A percentile compares a stretch with the other conserved stretches of the same genome.
Conservation (phyloP, 305 asterid genomes). For the Fraxinus angustifolia region DNA sequence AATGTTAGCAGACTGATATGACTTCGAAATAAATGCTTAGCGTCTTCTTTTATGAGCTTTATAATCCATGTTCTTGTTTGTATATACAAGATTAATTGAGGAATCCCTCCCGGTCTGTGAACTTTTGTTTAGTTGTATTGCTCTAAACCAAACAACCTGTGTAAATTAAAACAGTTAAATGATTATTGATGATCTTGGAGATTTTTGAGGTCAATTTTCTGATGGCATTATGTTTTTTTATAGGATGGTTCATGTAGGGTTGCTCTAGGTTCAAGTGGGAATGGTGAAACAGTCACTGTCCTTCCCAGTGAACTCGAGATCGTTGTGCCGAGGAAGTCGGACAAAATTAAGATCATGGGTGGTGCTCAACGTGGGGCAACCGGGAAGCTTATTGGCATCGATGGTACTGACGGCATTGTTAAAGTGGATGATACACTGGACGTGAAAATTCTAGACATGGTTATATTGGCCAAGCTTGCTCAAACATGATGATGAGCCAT, state of each 20-base stretch:
- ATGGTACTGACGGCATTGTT: slow-evolving; percentile 89
- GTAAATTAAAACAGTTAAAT: neutral
- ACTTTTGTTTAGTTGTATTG: neutral
- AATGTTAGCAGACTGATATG: neutral
- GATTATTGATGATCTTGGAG: neutral
- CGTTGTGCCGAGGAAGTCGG: slow-evolving; percentile 71
- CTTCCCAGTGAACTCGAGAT: slow-evolving; percentile 66
- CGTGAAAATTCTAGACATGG: slow-evolving; percentile 79
- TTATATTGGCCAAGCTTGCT: slow-evolving; percentile 63
- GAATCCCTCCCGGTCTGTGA: neutral
- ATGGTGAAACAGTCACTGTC: slow-evolving; percentile 59
- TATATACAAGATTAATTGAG: neutral
- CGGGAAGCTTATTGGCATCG: slow-evolving; percentile 88
- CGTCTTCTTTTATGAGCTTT: neutral
- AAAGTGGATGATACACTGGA: slow-evolving; percentile 79
- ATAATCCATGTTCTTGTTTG: neutral
- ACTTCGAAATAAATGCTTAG: neutral
- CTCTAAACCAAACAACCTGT: neutral
- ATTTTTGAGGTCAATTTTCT: neutral
- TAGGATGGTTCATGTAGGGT: slow-evolving; percentile 89
- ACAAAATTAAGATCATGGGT: slow-evolving; percentile 82
- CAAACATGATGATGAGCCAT: slow-evolving; percentile 27
- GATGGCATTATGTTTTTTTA: slow-evolving; percentile 15
- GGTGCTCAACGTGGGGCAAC: slow-evolving; percentile 85
- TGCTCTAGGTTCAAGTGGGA: slow-evolving; percentile 71